Conservation (phyloP, 2,329 filamentous ascomycete species). For the Hirsutella rhossiliensis region DNA sequence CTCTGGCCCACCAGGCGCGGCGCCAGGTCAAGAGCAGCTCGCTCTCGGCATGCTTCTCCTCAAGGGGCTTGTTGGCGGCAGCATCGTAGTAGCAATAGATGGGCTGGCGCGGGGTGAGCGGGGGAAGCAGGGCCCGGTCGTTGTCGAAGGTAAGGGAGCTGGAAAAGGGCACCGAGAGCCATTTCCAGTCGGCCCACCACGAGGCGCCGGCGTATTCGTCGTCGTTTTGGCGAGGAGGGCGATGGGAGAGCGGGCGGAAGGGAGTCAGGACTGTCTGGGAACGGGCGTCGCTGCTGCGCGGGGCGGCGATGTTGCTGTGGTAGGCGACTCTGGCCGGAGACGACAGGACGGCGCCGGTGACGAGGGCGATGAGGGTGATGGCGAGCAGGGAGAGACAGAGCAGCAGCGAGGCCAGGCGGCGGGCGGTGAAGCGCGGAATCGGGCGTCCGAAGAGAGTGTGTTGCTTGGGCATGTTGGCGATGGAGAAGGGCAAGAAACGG, state of each 20-base stretch:
- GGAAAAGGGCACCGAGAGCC: conserved; percentile 76
- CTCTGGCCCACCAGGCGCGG: conserved; percentile 89
- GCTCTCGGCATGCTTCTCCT: conserved; percentile 60
- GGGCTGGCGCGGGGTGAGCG: conserved; percentile 53
- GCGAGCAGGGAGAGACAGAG: conserved; percentile 39
- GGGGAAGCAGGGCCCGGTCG: conserved; percentile 71
- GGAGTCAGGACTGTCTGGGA: conserved; percentile 46
- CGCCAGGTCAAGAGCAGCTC: conserved; percentile 77
- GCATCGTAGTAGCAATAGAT: conserved; percentile 90
- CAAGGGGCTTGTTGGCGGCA: conserved; percentile 47
- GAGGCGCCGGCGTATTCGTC: conserved; percentile 66
- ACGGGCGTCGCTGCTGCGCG: conserved; percentile 26
- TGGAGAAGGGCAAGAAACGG: neutral
- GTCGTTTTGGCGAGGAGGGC: conserved; percentile 62
- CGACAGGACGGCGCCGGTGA: conserved; percentile 35
- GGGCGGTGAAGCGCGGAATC: conserved; percentile 36
- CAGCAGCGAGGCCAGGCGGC: conserved; percentile 40
- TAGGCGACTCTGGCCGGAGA: conserved; percentile 36
- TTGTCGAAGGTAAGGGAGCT: conserved; percentile 70
- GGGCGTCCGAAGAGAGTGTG: conserved; percentile 31
- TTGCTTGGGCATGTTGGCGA: conserved; percentile 16
- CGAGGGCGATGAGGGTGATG: conserved; percentile 39
- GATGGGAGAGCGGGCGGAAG: conserved; percentile 58
- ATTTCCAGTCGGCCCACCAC: conserved; percentile 86
- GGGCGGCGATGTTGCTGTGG: conserved; percentile 37